phyloP scores from a whole-genome alignment of 208 protist species.

The Crithidia thermophila region DNA sequence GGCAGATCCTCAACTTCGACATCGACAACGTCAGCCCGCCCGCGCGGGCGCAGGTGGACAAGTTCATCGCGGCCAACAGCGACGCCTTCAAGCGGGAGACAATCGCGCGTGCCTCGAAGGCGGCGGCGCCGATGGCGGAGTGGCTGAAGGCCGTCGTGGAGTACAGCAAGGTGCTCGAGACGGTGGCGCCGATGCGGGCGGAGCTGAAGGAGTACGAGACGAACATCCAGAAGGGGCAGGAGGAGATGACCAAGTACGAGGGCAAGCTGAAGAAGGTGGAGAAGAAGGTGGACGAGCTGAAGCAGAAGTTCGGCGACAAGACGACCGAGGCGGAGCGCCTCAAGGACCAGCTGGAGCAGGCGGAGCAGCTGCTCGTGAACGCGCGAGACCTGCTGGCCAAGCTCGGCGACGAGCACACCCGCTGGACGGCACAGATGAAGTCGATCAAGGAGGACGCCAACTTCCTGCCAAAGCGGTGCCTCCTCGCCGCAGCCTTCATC shows the following conservation, averaged over 20 bases:
- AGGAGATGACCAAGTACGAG: conserved; percentile 91
- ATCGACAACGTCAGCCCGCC: conserved; percentile 78
- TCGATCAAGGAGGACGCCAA: conserved; percentile 68
- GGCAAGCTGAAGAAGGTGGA: conserved; percentile 92
- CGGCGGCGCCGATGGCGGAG: conserved; percentile 96
- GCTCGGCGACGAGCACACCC: conserved; percentile 93
- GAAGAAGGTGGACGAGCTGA: conserved; percentile 92
- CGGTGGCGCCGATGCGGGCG: conserved; percentile 88
- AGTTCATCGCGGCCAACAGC: conserved; percentile 85
- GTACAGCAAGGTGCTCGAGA: conserved; percentile 96
- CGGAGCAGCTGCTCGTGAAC: conserved; percentile 84
- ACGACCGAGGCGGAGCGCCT: conserved; percentile 95
- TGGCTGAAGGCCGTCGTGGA: conserved; percentile 97
- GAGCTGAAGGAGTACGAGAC: conserved; percentile 85
- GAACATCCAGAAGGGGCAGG: conserved; percentile 82
- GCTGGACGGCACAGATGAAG: conserved; percentile 94
- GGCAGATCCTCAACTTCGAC: conserved; percentile 97
- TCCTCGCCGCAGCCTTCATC: conserved; percentile 93
- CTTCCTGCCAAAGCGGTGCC: conserved; percentile 80
- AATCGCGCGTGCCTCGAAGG: conserved; percentile 93
- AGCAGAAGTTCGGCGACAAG: conserved; percentile 92
- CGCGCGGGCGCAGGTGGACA: conserved; percentile 80
- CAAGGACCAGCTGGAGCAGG: conserved; percentile 89
- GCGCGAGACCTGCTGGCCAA: conserved; percentile 95
- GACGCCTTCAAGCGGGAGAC: conserved; percentile 94